Conservation (phyloP, 2,329 filamentous ascomycete genomes). For the Pseudocercospora cruenta region DNA sequence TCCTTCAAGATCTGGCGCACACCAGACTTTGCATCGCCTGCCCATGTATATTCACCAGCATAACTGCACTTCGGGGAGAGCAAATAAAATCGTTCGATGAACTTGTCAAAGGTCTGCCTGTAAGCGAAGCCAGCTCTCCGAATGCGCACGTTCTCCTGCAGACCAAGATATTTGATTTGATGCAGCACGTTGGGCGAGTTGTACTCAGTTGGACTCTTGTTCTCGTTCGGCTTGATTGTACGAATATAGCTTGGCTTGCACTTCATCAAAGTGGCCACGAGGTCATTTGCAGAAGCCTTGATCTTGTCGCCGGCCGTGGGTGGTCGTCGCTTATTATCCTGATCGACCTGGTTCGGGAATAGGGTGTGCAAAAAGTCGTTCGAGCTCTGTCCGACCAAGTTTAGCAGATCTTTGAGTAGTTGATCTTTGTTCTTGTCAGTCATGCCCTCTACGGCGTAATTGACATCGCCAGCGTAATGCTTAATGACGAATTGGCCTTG, state of each 20-base stretch:
- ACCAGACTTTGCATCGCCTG: slow-evolving; percentile 82
- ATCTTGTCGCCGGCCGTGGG: slow-evolving; percentile 97
- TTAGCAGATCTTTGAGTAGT: slow-evolving; percentile 88
- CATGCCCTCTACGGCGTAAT: slow-evolving; percentile 92
- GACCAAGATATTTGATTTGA: slow-evolving; percentile 97
- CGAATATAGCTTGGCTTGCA: slow-evolving; percentile 96
- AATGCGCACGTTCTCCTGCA: slow-evolving; percentile 99
- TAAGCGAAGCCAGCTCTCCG: slow-evolving; percentile 95
- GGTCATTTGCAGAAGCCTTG: slow-evolving; percentile 87
- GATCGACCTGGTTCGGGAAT: slow-evolving; percentile 91
- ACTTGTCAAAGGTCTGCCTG: slow-evolving; percentile 96
- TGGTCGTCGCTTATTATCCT: slow-evolving; percentile 91
- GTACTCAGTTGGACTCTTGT: slow-evolving; percentile 93
- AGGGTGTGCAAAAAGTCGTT: slow-evolving; percentile 85
- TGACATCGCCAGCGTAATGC: slow-evolving; percentile 97
- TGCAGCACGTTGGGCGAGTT: slow-evolving; percentile 90
- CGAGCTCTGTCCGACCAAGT: slow-evolving; percentile 78
- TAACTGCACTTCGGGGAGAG: slow-evolving; percentile 93
- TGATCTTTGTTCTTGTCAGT: slow-evolving; percentile 99
- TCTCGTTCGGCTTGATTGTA: slow-evolving; percentile 99
- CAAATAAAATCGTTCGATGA: slow-evolving; percentile 95
- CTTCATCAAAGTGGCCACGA: slow-evolving; percentile 95
- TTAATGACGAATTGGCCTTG: slow-evolving; percentile 98
- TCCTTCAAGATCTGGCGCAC: slow-evolving; percentile 93
- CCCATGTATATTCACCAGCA: slow-evolving; percentile 96